Conservation (phyloP, 306 rosid species). For the Pterocarpus macrocarpus region DNA sequence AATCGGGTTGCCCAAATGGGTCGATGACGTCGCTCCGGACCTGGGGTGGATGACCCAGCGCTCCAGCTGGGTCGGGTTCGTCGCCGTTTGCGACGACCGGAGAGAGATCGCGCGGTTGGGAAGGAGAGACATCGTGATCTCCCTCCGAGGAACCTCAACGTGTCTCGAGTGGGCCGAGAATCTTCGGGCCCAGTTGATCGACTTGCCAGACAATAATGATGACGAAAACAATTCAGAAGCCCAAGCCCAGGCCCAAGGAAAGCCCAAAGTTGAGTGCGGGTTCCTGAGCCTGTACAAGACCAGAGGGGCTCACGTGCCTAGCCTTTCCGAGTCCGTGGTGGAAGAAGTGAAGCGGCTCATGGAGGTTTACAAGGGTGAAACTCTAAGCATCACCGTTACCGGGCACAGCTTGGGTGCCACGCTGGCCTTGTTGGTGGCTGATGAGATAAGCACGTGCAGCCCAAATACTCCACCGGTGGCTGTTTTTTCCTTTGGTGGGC, state of each 20-base stretch:
- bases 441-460: conserved; percentile 64
- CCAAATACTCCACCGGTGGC: conserved; percentile 71
- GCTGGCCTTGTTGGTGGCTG: conserved; percentile 78
- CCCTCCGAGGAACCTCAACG: conserved; percentile 93
- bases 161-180: conserved; percentile 98
- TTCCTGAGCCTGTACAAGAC: conserved; percentile 82
- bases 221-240: background rate
- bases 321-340: conserved; percentile 75
- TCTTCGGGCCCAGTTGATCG: conserved; percentile 67
- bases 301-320: conserved; percentile 70
- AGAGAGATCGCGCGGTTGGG: conserved; percentile 87
- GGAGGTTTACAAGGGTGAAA: conserved; percentile 73
- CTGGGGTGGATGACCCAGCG: conserved; percentile 98
- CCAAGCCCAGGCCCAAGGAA: background rate
- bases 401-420: conserved; percentile 96
- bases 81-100: conserved; percentile 86
- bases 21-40: conserved; percentile 84
- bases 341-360: conserved; percentile 67
- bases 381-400: conserved; percentile 76
- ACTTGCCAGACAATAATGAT: background rate
- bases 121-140: conserved; percentile 80
- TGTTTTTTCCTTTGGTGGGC: conserved; percentile 89
- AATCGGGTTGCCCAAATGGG: conserved; percentile 78
- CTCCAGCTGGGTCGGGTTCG: conserved; percentile 93
- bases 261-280: conserved; percentile 81